These are phyloP conservation scores for Cryptococcus neoformans DNA, from an alignment of 1,284 basidiomycete genomes.

Conservation along the genomic window DNA sequence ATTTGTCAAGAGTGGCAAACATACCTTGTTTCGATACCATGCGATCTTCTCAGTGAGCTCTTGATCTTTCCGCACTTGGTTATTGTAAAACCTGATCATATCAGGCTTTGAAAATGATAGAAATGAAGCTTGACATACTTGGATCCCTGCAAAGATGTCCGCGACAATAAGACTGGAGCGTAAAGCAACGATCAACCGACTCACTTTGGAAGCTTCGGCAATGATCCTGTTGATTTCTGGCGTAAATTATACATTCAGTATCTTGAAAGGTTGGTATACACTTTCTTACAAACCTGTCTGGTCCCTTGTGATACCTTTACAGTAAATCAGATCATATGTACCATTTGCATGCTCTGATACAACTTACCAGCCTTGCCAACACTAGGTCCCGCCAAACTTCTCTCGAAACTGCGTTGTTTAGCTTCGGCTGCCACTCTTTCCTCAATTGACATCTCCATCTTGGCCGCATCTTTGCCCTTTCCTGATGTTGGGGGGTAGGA, in stretches of 20 bases:
- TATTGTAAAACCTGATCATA: slow-evolving; percentile 26
- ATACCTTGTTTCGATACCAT: slow-evolving; percentile 42
- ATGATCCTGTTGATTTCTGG: slow-evolving; percentile 48
- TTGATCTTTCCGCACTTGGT: slow-evolving; percentile 46
- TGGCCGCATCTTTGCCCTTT: not conserved
- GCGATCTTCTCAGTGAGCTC: slow-evolving; percentile 46
- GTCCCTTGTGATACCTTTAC: slow-evolving; percentile 40
- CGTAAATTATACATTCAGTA: not conserved
- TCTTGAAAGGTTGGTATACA: not conserved
- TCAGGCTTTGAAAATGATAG: not conserved
- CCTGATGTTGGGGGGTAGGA: not conserved
- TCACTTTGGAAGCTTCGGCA: slow-evolving; percentile 46
- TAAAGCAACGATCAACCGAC: not conserved
- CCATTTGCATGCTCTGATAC: not conserved
- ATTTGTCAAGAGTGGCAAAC: not conserved
- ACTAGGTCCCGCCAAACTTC: slow-evolving; percentile 48
- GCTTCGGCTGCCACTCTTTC: slow-evolving; percentile 22
- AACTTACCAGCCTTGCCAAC: slow-evolving; percentile 47
- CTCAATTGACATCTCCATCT: slow-evolving; percentile 43
- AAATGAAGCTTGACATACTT: slow-evolving; percentile 24
- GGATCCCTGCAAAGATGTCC: slow-evolving; percentile 30
- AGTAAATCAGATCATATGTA: not conserved
- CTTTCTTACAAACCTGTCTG: slow-evolving; percentile 40
- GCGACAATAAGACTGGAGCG: not conserved
- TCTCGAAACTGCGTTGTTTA: slow-evolving; percentile 37